These are phyloP conservation scores for Akanthomyces muscarius DNA, from an alignment of 2,329 filamentous ascomycete genomes.

Conservation along the genomic window DNA sequence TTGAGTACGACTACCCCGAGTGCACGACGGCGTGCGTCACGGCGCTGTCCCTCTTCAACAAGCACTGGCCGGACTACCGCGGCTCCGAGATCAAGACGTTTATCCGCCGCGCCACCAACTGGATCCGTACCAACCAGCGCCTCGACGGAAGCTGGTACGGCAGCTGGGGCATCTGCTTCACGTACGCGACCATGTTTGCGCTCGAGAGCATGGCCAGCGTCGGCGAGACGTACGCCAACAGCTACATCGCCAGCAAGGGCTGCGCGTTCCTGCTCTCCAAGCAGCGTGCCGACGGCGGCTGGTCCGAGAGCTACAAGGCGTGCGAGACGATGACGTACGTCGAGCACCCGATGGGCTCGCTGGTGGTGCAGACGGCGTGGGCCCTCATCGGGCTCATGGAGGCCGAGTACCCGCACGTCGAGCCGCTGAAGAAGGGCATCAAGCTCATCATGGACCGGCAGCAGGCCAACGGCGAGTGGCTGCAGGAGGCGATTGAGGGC, in stretches of 20 bases:
- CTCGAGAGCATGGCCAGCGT: slow-evolving; percentile 78
- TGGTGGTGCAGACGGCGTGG: slow-evolving; percentile 95
- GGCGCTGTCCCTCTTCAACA: slow-evolving; percentile 75
- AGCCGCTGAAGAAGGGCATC: slow-evolving; percentile 69
- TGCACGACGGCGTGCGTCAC: slow-evolving; percentile 95
- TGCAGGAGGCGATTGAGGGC: slow-evolving; percentile 92
- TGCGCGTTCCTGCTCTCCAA: slow-evolving; percentile 83
- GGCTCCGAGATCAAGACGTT: slow-evolving; percentile 68
- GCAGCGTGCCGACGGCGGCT: slow-evolving; percentile 86
- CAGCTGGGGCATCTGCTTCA: slow-evolving; percentile 97
- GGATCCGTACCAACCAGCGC: slow-evolving; percentile 76
- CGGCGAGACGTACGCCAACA: slow-evolving; percentile 77
- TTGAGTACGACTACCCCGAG: slow-evolving; percentile 97
- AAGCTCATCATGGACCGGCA: slow-evolving; percentile 81
- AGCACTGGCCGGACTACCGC: slow-evolving; percentile 78
- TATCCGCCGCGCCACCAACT: slow-evolving; percentile 69
- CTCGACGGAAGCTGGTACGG: slow-evolving; percentile 95
- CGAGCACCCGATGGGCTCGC: slow-evolving; percentile 70
- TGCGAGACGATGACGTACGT: slow-evolving; percentile 74
- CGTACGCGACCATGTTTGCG: slow-evolving; percentile 95
- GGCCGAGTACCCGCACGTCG: slow-evolving; percentile 72
- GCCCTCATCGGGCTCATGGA: slow-evolving; percentile 78
- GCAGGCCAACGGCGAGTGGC: slow-evolving; percentile 86
- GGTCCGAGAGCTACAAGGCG: slow-evolving; percentile 89
- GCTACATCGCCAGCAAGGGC: slow-evolving; percentile 63